Evolutionary conservation across 2,329 filamentous ascomycete genomes (phyloP), one percentile per base, ranked within the genome.

Genomic region (Aspergillus intermedius): DNA sequence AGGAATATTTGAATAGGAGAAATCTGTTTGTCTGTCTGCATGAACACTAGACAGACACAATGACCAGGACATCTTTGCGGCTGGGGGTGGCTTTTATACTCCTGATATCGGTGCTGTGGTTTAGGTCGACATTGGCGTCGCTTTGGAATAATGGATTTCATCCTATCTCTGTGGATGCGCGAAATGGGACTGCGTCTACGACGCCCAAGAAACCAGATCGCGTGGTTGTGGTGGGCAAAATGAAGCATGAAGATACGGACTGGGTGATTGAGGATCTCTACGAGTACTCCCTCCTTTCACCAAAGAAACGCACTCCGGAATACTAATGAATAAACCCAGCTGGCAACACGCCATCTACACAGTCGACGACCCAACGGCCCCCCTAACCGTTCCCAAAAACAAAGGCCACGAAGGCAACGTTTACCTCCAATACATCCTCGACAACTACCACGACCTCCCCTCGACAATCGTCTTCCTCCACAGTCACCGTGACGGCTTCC

Each of bases 391-490:
- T 6, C 49, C 60, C 23, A 49, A 55, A 23, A 70, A 74, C 54
- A 74, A 74, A 55, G 71, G 71, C 49, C 65, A 62, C 47, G 73
- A 75, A 59, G 63, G 66, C 42, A 71, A 66, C 48, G 65, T 66
- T 15, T 75, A 75, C 48, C 61, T 75, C 5, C 72, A 70, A 30
- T 74, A 71, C 50, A 68, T 76, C 39, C 62, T 74, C 25, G 69
- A 74, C 45, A 56, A 74, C 53, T 75, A 75, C 53, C 52, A 71
- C 46, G 51, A 58, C 12, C 64, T 82, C 10, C 73, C 77, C 9
- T 73, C 79, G 48, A 74, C 77, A 5, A 66, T 74, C 47, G 67
- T 79, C 50, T 82, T 82, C 66, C 71, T 77, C 54, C 79, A 81
- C 50, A 74, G 77, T 13, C 77, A 84, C 53, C 76, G 78, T 39